Conservation (phyloP, 2,329 filamentous ascomycete species). For the Mycogone perniciosa region DNA sequence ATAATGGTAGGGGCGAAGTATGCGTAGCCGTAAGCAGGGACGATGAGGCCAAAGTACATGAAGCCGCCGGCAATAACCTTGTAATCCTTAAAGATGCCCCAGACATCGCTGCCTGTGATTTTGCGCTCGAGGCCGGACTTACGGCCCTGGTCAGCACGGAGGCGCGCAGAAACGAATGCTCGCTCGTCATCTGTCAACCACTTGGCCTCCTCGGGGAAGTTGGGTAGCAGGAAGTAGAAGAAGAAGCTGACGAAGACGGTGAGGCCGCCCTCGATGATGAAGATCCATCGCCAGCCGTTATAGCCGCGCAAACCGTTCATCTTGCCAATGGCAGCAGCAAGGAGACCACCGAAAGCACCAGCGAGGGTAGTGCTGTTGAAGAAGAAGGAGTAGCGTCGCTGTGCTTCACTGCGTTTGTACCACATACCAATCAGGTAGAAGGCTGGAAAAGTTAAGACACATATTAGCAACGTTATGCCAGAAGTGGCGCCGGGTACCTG, state of each 20-base stretch:
- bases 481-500: background rate
- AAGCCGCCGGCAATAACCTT: slow-evolving; percentile 68
- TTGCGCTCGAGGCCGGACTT: slow-evolving; percentile 55
- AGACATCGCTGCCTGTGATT: slow-evolving; percentile 53
- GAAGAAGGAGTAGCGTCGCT: slow-evolving; percentile 90
- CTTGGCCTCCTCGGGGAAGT: slow-evolving; percentile 67
- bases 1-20: slow-evolving; percentile 73
- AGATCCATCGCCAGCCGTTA: slow-evolving; percentile 73
- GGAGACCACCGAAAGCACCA: slow-evolving; percentile 77
- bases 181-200: slow-evolving; percentile 69
- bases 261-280: slow-evolving; percentile 67
- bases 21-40: slow-evolving; percentile 71
- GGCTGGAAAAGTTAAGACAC: slow-evolving; percentile 21
- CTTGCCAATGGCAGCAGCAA: slow-evolving; percentile 83
- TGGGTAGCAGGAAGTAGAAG: slow-evolving; percentile 64
- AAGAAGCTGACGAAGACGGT: slow-evolving; percentile 55
- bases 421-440: slow-evolving; percentile 78
- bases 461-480: background rate
- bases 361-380: slow-evolving; percentile 77
- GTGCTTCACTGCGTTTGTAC: slow-evolving; percentile 83
- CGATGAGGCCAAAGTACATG: slow-evolving; percentile 77
- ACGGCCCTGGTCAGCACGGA: slow-evolving; percentile 61
- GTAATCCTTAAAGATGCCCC: slow-evolving; percentile 63
- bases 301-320: slow-evolving; percentile 69
- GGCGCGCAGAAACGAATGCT: slow-evolving; percentile 56